Percentiles rank a stretch among this genome's conserved stretches.
These are phyloP conservation scores for Sanghuangporus sanghuang DNA, from an alignment of 1,284 basidiomycete genomes.

Conservation along the genomic window DNA sequence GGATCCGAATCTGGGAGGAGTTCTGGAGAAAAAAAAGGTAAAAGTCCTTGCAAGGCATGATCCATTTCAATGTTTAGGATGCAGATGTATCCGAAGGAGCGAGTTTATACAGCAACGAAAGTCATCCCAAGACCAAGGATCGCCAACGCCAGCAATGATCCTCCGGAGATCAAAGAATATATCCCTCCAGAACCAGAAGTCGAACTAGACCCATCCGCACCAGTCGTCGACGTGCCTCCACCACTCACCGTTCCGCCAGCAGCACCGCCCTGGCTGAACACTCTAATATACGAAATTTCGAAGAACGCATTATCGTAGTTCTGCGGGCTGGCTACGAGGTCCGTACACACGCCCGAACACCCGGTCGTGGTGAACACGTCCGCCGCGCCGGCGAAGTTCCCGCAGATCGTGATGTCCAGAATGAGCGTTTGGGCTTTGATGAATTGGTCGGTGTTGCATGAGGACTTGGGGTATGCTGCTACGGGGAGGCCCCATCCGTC, in stretches of 20 bases:
- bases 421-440: conserved; percentile 17
- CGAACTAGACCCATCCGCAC: background rate
- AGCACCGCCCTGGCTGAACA: background rate
- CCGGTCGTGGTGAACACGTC: conserved; percentile 14
- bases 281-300: conserved; percentile 16
- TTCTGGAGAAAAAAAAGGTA: too few species aligned
- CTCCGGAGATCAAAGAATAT: background rate
- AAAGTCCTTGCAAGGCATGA: background rate
- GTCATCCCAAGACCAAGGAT: background rate
- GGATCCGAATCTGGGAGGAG: too few species aligned
- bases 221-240: background rate
- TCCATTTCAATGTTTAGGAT: background rate
- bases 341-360: conserved; percentile 14
- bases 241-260: background rate
- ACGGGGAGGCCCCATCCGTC: conserved; percentile 15
- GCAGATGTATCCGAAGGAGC: background rate
- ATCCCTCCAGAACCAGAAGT: background rate
- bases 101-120: background rate
- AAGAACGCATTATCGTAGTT: conserved; percentile 18
- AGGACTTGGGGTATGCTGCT: conserved; percentile 10
- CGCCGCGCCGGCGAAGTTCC: conserved; percentile 19
- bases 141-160: background rate
- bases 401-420: conserved; percentile 21
- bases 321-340: conserved; percentile 11
- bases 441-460: conserved; percentile 14